Percentiles rank a stretch among this genome's conserved stretches.
Evolutionary conservation across 257 asterid species (phyloP).

Genomic region (Scutellaria galericulata): DNA sequence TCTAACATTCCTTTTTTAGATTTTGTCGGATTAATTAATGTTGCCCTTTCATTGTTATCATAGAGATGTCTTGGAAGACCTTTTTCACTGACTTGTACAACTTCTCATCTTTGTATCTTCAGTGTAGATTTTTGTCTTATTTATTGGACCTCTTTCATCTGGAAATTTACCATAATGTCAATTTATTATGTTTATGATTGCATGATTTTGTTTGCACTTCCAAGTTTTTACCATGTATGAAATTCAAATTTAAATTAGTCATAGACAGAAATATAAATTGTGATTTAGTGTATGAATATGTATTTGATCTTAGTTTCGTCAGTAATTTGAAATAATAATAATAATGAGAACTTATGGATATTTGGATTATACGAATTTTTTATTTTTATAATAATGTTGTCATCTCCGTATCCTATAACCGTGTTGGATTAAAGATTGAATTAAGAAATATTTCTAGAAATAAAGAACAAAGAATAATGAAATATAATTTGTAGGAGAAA

Average conservation of each 20-base stretch:
- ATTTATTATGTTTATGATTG: neutral
- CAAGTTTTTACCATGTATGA: too few species aligned
- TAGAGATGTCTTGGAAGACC: neutral
- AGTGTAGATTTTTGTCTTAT: slow-evolving; percentile 22
- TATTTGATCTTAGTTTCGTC: too few species aligned
- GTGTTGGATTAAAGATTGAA: too few species aligned
- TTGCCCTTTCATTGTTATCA: neutral
- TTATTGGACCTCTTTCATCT: neutral
- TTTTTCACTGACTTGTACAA: slow-evolving; percentile 4
- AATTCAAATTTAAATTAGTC: too few species aligned
- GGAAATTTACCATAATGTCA: neutral
- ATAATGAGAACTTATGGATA: neutral
- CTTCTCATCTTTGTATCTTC: slow-evolving; percentile 1
- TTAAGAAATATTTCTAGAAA: too few species aligned
- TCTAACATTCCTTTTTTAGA: slow-evolving; percentile 2
- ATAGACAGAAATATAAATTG: too few species aligned
- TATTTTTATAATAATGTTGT: too few species aligned
- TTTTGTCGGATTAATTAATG: slow-evolving; percentile 10
- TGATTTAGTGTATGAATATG: too few species aligned
- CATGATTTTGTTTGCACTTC: neutral
- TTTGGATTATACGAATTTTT: neutral
- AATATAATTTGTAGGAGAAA: too few species aligned
- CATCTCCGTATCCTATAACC: too few species aligned
- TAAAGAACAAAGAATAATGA: too few species aligned
- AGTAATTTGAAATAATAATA: too few species aligned